Evolutionary conservation across 1,139 yeast species (phyloP), one percentile per base, ranked within the genome.

Genomic region (Taiozyma sp.): DNA sequence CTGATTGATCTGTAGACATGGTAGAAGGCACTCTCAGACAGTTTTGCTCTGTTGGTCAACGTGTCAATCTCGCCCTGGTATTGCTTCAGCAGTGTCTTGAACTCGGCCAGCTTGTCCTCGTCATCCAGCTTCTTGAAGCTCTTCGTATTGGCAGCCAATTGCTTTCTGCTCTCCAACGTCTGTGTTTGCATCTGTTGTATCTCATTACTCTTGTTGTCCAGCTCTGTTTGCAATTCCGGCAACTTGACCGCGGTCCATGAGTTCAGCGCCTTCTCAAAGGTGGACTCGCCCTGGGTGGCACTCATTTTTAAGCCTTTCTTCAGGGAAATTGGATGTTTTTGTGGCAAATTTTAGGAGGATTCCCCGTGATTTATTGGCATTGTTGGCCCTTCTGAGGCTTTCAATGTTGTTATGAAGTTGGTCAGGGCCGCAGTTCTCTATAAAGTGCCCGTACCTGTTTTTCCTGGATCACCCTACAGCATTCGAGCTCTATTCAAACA

Each of bases 31-130:
- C 76, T 74, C 64, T 93, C 98, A 1, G 88, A 83, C 47, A 70
- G 74, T 64, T 91, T 90, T 56, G 89, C 83, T 59, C 93, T 81
- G 59, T 80, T 82, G 4, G 97, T 89, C 57, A 93, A 73, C 44
- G 76, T 73, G 65, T 93, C 99, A 61, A 93, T 87, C 65, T 91
- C 97, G 54, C 83, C 79, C 67, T 93, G 99, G 65, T 93, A 93
- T 44, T 82, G 73, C 68, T 92, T 93, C 55, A 93, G 74, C 45
- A 93, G 70, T 6, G 74, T 69, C 59, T 88, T 88, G 65, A 89
- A 72, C 60, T 85, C 84, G 43, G 59, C 72, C 47, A 91, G 70
- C 66, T 90, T 92, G 50, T 78, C 84, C 5, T 75, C 79, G 53
- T 86, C 87, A 0, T 75, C 74, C 38, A 90, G 70, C 63, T 87